These are phyloP conservation scores for Berberis vulgaris DNA, from an alignment of 164 flowering plant species.

Conservation along the genomic window DNA sequence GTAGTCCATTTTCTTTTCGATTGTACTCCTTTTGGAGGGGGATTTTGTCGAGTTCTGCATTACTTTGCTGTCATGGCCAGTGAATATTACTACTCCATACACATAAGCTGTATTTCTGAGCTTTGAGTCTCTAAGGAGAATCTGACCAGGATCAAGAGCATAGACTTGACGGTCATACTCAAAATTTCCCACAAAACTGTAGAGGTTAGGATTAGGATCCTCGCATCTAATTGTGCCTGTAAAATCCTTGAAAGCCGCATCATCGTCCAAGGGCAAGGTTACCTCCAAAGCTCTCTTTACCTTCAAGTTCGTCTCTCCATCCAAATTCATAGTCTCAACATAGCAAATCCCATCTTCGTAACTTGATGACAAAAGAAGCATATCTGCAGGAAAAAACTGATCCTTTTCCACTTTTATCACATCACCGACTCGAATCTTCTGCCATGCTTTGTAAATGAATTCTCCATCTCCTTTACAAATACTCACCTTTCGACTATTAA, in stretches of 20 bases:
- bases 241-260: slow-evolving; percentile 35
- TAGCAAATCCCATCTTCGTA: slow-evolving; percentile 69
- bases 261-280: slow-evolving; percentile 42
- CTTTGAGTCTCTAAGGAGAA: slow-evolving; percentile 58
- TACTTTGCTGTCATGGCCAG: too few relatives aligned
- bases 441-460: slow-evolving; percentile 45
- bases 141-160: slow-evolving; percentile 50
- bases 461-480: slow-evolving; percentile 44
- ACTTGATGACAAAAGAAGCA: slow-evolving; percentile 58
- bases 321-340: slow-evolving; percentile 78
- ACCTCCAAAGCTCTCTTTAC: slow-evolving; percentile 50
- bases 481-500: slow-evolving; percentile 36
- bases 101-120: too few relatives aligned
- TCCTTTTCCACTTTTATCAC: slow-evolving; percentile 60
- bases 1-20: too few relatives aligned
- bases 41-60: too few relatives aligned
- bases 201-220: slow-evolving; percentile 74
- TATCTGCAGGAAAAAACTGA: slow-evolving; percentile 70
- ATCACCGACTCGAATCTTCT: slow-evolving; percentile 53
- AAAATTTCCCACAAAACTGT: slow-evolving; percentile 57
- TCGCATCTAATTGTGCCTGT: slow-evolving; percentile 54
- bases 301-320: slow-evolving; percentile 78
- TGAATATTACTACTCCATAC: too few relatives aligned
- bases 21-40: too few relatives aligned
- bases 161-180: slow-evolving; percentile 33